Evolutionary conservation across 345 rosid genomes (phyloP), one percentile per base, ranked within the genome.

Genomic region (Hibiscus tridactylites): DNA sequence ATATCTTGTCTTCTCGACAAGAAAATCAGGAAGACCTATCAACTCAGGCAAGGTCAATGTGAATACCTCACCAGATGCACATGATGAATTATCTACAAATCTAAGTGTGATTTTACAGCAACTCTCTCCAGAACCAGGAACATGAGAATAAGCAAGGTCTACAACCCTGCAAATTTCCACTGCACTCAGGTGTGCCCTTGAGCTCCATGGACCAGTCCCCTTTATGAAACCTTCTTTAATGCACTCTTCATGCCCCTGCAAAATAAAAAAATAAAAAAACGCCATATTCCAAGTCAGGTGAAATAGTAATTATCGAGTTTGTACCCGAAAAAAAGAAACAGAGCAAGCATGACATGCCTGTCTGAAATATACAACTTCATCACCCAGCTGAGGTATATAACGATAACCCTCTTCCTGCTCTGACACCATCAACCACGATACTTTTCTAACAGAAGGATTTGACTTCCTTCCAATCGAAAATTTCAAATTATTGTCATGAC

Each of bases 121-220:
- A 86, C 94, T 77, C 44, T 95, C 99, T 28, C 99, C 99, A 73
- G 98, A 90, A 81, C 97, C 98, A 5, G 96, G 87, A 77, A 84
- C 77, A 26, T 91, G 80, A 59, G 90, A 86, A 77, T 95, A 95
- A 74, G 83, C 81, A 44, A 92, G 92, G 71, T 71, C 78, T 77
- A 83, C 94, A 68, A 92, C 85, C 80, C 81, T 90, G 84, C 99
- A 95, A 68, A 82, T 78, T 80, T 90, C 98, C 39, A 85, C 97
- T 5, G 92, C 88, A 78, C 85, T 83, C 24, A 95, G 75, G 79
- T 78, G 68, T 59, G 88, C 88, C 72, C 86, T 87, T 7, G 71
- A 76, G 84, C 76, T 82, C 85, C 95, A 90, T 47, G 93, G 93
- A 69, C 85, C 89, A 52, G 71, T 57, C 42, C 86, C 97, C 67